Conservation (phyloP, 2,329 filamentous ascomycete species). For the Neobulgaria alba region DNA sequence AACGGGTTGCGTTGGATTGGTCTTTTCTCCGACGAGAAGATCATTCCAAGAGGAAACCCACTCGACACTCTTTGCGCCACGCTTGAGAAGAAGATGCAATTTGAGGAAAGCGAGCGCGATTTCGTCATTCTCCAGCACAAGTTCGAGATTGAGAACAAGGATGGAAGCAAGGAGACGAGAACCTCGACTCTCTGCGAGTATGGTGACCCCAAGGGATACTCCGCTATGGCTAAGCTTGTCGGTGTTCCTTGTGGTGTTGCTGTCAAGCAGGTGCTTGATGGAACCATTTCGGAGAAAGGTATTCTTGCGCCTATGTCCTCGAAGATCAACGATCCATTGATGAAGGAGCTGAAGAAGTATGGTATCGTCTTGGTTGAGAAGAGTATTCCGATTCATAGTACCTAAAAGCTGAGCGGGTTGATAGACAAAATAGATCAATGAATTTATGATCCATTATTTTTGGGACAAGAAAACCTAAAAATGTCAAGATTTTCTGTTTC, state of each 20-base stretch:
- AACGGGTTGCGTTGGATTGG: slow-evolving; percentile 66
- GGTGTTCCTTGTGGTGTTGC: slow-evolving; percentile 69
- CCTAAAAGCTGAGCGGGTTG: no score
- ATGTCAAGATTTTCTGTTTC: no score
- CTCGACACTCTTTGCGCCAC: slow-evolving; percentile 86
- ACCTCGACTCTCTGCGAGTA: slow-evolving; percentile 79
- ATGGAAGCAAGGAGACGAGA: slow-evolving; percentile 67
- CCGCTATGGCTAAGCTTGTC: slow-evolving; percentile 75
- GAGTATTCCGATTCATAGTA: no score
- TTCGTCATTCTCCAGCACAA: slow-evolving; percentile 74
- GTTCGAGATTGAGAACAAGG: slow-evolving; percentile 76
- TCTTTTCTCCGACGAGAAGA: slow-evolving; percentile 59
- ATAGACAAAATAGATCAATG: not conserved
- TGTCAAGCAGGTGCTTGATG: slow-evolving; percentile 69
- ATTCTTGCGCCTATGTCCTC: slow-evolving; percentile 69
- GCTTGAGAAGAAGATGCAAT: slow-evolving; percentile 88
- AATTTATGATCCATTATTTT: no score
- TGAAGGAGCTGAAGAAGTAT: slow-evolving; percentile 71
- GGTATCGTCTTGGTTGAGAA: slow-evolving; percentile 67
- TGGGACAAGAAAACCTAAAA: no score
- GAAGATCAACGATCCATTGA: slow-evolving; percentile 63
- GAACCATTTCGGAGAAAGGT: slow-evolving; percentile 63
- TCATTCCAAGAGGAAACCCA: slow-evolving; percentile 66
- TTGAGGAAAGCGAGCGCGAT: slow-evolving; percentile 73
- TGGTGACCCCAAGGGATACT: slow-evolving; percentile 69